Conservation (phyloP, 2,329 filamentous ascomycete species). For the Salinomyces thailandicus region DNA sequence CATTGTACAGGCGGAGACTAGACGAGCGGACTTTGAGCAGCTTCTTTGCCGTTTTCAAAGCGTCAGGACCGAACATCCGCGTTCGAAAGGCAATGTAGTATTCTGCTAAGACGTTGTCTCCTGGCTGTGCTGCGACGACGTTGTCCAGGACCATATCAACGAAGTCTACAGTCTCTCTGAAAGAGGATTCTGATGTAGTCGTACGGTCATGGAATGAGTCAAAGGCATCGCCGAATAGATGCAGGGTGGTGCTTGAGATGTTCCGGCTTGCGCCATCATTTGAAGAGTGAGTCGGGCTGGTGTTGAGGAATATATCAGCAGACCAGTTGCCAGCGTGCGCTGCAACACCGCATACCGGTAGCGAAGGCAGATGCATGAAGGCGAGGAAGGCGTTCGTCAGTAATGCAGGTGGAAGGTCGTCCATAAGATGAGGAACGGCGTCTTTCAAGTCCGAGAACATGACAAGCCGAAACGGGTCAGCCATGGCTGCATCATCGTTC, state of each 20-base stretch:
- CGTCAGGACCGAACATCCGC: conserved; percentile 39
- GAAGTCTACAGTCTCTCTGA: conserved; percentile 14
- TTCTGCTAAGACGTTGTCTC: conserved; percentile 48
- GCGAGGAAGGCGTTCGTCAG: conserved; percentile 57
- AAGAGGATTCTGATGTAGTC: neutral
- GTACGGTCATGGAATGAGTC: conserved; percentile 2
- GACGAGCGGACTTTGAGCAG: conserved; percentile 59
- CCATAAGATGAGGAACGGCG: conserved; percentile 42
- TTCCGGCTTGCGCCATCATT: too few relatives aligned
- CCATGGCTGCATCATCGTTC: conserved; percentile 56
- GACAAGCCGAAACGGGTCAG: conserved; percentile 70
- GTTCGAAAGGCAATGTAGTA: conserved; percentile 62
- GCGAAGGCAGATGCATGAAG: conserved; percentile 41
- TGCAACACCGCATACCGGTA: conserved; percentile 28
- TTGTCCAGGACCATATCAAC: conserved; percentile 45
- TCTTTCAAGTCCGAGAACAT: conserved; percentile 66
- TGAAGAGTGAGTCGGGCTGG: neutral
- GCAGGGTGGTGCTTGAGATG: conserved; percentile 5
- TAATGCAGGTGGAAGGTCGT: conserved; percentile 29
- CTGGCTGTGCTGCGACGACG: conserved; percentile 37
- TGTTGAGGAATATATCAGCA: conserved; percentile 1
- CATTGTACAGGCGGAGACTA: conserved; percentile 62
- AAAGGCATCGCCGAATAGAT: conserved; percentile 9
- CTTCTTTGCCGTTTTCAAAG: conserved; percentile 60
- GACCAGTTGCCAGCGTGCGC: neutral